These are phyloP conservation scores for Thielaviopsis musarum DNA, from an alignment of 2,329 filamentous ascomycete species.

Conservation along the genomic window DNA sequence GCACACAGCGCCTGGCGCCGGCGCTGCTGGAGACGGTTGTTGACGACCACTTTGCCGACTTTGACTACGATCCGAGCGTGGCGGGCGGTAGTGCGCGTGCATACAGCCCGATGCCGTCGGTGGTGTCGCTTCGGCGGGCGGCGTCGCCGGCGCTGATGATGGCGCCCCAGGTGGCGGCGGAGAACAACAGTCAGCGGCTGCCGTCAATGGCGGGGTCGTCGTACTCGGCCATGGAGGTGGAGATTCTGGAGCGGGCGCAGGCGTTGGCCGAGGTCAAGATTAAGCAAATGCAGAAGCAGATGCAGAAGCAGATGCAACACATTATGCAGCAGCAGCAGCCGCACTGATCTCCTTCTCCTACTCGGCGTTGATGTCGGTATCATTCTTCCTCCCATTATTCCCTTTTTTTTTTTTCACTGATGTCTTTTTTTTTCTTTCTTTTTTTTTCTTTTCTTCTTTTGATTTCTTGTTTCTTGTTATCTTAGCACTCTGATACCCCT, in stretches of 20 bases:
- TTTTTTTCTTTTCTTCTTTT: not conserved
- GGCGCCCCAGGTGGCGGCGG: no score
- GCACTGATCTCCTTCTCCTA: not conserved
- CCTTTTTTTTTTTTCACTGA: not conserved
- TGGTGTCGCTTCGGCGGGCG: not conserved
- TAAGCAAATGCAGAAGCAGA: conserved; percentile 2
- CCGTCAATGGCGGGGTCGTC: not conserved
- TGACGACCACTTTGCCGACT: conserved; percentile 8
- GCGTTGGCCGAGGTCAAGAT: conserved; percentile 4
- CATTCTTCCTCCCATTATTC: no score
- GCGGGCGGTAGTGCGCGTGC: not conserved
- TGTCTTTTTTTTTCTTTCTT: not conserved
- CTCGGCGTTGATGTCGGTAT: not conserved
- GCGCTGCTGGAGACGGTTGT: not conserved
- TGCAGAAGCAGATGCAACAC: not conserved
- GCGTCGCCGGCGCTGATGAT: not conserved
- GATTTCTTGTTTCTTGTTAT: not conserved
- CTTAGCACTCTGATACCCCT: not conserved
- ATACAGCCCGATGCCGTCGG: not conserved
- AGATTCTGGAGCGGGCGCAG: conserved; percentile 6
- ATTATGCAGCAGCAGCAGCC: not conserved
- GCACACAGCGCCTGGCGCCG: not conserved
- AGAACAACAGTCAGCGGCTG: not conserved
- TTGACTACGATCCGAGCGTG: conserved; percentile 5
- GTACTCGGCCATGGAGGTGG: conserved; percentile 2